Evolutionary conservation across 2,329 filamentous ascomycete genomes (phyloP).

Genomic region (Orbilia brochopaga): DNA sequence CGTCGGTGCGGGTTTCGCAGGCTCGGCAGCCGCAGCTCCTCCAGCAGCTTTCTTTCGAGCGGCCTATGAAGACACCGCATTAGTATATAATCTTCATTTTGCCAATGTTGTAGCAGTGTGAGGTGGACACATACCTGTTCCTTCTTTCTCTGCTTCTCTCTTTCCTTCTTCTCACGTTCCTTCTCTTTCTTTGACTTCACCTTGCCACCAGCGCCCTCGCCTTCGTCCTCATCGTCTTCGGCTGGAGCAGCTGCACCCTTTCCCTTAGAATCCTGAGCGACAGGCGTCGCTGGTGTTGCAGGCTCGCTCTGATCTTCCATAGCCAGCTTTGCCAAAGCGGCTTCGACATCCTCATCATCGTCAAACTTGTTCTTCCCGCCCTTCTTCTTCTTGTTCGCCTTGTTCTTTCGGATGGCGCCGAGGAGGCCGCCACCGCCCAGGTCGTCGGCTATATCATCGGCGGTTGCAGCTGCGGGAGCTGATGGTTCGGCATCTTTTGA

Average conservation of each 20-base stretch:
- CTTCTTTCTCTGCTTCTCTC: conserved; percentile 98
- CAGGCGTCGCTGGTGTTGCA: conserved; percentile 62
- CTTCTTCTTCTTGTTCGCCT: conserved; percentile 90
- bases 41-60: conserved; percentile 77
- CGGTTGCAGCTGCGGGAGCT: conserved; percentile 65
- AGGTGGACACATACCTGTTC: conserved; percentile 72
- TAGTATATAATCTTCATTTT: conserved; percentile 21
- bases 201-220: conserved; percentile 66
- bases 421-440: conserved; percentile 71
- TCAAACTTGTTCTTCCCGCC: conserved; percentile 55
- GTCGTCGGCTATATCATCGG: conserved; percentile 64
- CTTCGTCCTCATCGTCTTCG: conserved; percentile 62
- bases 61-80: conserved; percentile 63
- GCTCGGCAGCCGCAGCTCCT: conserved; percentile 59
- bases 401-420: conserved; percentile 80
- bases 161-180: conserved; percentile 96
- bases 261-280: conserved; percentile 64
- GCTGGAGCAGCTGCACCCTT: conserved; percentile 59
- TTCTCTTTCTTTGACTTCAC: conserved; percentile 98
- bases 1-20: conserved; percentile 52
- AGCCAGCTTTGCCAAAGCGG: conserved; percentile 43
- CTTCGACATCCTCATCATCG: conserved; percentile 51
- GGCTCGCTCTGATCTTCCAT: conserved; percentile 59
- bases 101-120: too few relatives aligned
- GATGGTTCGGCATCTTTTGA: conserved; percentile 78